Conservation (phyloP, 805 yeast species). For the Candida oleophila region DNA sequence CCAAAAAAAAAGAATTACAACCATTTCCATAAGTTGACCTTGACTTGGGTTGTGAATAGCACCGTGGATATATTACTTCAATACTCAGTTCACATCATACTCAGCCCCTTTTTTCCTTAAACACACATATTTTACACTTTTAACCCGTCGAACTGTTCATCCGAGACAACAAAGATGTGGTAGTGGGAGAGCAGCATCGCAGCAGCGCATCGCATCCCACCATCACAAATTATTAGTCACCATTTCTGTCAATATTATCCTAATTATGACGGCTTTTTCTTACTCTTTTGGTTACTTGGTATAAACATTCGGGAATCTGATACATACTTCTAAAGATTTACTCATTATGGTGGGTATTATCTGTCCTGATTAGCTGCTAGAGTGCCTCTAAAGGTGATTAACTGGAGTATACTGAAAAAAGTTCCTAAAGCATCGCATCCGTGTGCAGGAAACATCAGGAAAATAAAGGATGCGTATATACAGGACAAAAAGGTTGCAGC, state of each 20-base stretch:
- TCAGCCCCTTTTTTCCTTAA: not conserved
- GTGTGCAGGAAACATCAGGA: not conserved
- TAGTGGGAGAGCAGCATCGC: too few species aligned
- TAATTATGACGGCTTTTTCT: too few species aligned
- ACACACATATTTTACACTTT: not conserved
- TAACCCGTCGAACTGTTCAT: too few species aligned
- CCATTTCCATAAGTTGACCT: not conserved
- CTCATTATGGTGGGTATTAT: slow-evolving; percentile 32
- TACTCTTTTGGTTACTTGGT: not conserved
- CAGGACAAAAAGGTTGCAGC: too few species aligned
- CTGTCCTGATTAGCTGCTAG: not conserved
- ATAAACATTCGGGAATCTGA: too few species aligned
- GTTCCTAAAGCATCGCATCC: not conserved
- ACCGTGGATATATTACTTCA: too few species aligned
- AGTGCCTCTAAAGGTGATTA: not conserved
- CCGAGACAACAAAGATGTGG: too few species aligned
- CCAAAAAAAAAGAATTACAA: not conserved
- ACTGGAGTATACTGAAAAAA: not conserved
- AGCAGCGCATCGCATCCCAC: too few species aligned
- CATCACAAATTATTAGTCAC: too few species aligned
- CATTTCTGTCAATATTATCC: too few species aligned
- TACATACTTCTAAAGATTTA: slow-evolving; percentile 60
- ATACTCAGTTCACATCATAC: not conserved
- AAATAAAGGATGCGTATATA: not conserved
- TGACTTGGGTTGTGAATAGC: too few species aligned